Evolutionary conservation across 2,329 filamentous ascomycete genomes (phyloP).

Genomic region (Fragosphaeria purpurea): DNA sequence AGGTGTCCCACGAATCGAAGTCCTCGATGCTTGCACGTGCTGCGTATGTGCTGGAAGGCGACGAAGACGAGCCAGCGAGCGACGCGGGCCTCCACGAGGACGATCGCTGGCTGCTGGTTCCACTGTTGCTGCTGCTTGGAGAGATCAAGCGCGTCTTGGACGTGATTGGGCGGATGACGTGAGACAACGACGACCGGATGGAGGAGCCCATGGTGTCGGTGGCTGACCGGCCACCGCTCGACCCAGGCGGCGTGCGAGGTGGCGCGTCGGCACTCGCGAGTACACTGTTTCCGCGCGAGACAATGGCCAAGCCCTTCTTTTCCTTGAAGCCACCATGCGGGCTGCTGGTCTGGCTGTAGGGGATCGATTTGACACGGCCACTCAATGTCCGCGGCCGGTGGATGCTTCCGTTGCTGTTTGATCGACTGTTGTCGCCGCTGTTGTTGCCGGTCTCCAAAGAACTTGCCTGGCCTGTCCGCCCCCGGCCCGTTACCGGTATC

Average conservation of each 20-base stretch:
- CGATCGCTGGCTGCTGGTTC: slow-evolving; percentile 14
- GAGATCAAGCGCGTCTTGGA: slow-evolving; percentile 47
- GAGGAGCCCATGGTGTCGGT: slow-evolving; percentile 35
- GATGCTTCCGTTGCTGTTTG: slow-evolving; percentile 16
- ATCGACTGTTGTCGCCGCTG: not conserved
- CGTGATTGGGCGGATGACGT: slow-evolving; percentile 42
- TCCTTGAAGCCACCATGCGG: slow-evolving; percentile 32
- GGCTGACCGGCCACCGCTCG: slow-evolving; percentile 34
- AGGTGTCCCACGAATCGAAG: slow-evolving; percentile 70
- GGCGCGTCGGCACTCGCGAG: slow-evolving; percentile 23
- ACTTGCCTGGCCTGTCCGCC: slow-evolving; percentile 18
- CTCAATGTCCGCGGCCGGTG: slow-evolving; percentile 19
- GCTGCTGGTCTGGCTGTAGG: slow-evolving; percentile 36
- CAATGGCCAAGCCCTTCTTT: slow-evolving; percentile 14
- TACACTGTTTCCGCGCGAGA: slow-evolving; percentile 10
- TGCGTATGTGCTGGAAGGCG: slow-evolving; percentile 10
- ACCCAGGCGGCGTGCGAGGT: slow-evolving; percentile 32
- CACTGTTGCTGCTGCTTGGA: slow-evolving; percentile 22
- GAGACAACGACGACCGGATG: slow-evolving; percentile 37
- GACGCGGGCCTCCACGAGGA: slow-evolving; percentile 34
- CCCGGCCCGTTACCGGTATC: slow-evolving; percentile 16
- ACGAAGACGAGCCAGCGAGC: slow-evolving; percentile 29
- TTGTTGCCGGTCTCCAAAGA: not conserved
- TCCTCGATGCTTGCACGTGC: slow-evolving; percentile 35
- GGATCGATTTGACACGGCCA: slow-evolving; percentile 39